Base-by-base conservation (phyloP, 805 yeast species). In the Candida hungchunana region DNA sequence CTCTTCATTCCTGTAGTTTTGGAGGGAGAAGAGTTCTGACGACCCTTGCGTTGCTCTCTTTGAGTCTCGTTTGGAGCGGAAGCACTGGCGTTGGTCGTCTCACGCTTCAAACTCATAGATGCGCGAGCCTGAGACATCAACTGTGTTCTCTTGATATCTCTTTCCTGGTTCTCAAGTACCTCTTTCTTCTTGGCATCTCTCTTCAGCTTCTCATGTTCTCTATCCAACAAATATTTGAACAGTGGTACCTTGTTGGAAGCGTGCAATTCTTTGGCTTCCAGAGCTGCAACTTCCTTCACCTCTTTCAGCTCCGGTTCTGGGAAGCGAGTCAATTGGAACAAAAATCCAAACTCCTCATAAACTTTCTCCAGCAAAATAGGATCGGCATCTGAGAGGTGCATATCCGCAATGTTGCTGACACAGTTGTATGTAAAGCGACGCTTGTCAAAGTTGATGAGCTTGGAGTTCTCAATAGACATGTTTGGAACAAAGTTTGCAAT, bases 361-460 rank as follows among this genome's bases (percentile, higher is more conserved):
- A 43, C 38, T 7, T 34, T 64, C 43, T 59, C 63, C n/a, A 41
- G 27, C 8, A 32, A 64, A 43, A 59, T 60, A 16, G 49, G 47
- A n/a, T 67, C 65, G 42, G 55, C 60, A 18, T 30, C 34, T 13
- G 18, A 30, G 14, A 32, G 14, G 18, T 39, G 33, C 59, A 75
- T 54, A 37, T 69, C 75, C 29, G 67, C 45, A 13, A 79, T 66
- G 43, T 77, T 77, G 16, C 75, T 63, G 23, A 82, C 64, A 41
- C 81, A 65, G 50, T 80, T 77, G 59, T 73, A 76, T 5, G 75
- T 73, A 57, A 77, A 82, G 34, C 90, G 69, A 42, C 82, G 71
- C 62, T 90, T 90, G 59, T 87, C 95, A 59, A 89, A 90, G 53
- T 90, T 89, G 48, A 89, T 76, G 42, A 82, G 63, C 22, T 70